Percentiles rank a stretch among this genome's conserved stretches.
Evolutionary conservation across 2,329 filamentous ascomycete species (phyloP).

Genomic region (Bipolaris victoriae): DNA sequence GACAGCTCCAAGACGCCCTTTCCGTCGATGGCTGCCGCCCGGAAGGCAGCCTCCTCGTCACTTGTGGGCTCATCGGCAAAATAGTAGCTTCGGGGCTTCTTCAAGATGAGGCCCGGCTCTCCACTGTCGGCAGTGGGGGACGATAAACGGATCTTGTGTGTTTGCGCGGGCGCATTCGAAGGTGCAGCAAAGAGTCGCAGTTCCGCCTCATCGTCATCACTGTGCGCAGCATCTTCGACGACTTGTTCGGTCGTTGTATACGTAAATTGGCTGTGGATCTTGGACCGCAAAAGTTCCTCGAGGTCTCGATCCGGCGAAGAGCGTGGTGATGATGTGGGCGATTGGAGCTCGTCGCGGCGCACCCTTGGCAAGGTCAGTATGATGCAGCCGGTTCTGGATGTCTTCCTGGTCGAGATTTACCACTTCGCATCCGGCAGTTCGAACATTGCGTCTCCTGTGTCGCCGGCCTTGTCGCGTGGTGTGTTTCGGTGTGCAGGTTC

Average conservation of each 20-base stretch:
- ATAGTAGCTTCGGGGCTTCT: slow-evolving; percentile 44
- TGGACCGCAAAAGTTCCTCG: slow-evolving; percentile 38
- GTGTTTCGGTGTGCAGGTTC: slow-evolving; percentile 3
- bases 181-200: slow-evolving; percentile 44
- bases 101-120: slow-evolving; percentile 38
- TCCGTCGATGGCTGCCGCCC: slow-evolving; percentile 38
- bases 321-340: slow-evolving; percentile 40
- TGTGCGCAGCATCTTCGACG: slow-evolving; percentile 10
- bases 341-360: slow-evolving; percentile 45
- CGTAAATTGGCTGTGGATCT: slow-evolving; percentile 30
- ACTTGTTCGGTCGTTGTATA: slow-evolving; percentile 27
- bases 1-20: slow-evolving; percentile 38
- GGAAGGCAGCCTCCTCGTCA: slow-evolving; percentile 29
- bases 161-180: slow-evolving; percentile 26
- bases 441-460: slow-evolving; percentile 26
- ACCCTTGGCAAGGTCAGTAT: slow-evolving; percentile 32
- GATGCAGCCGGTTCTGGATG: slow-evolving; percentile 1
- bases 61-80: slow-evolving; percentile 39
- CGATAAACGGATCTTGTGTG: slow-evolving; percentile 40
- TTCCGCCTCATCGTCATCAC: slow-evolving; percentile 42
- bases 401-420: slow-evolving; percentile 16
- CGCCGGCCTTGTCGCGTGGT: background rate
- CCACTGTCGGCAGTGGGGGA: slow-evolving; percentile 35
- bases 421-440: slow-evolving; percentile 33
- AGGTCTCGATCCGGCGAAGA: slow-evolving; percentile 45